These are phyloP conservation scores for Candida germanica DNA, from an alignment of 805 yeast species.

Conservation along the genomic window DNA sequence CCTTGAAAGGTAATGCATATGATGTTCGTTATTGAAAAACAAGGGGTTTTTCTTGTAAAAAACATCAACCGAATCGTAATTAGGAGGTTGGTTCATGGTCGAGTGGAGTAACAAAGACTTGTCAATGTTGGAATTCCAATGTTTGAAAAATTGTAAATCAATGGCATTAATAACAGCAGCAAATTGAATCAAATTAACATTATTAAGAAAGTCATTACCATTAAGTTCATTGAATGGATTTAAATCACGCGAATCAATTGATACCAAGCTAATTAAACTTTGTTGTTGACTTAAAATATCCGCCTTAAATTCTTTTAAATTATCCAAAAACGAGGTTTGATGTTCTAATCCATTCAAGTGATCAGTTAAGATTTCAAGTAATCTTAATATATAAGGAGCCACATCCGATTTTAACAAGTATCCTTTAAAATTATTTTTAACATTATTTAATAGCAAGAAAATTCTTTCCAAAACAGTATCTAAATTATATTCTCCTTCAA, in stretches of 20 bases:
- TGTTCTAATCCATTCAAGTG: constrained; percentile 5
- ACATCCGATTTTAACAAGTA: constrained; percentile 63
- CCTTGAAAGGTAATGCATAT: constrained; percentile 77
- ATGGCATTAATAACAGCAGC: constrained; percentile 65
- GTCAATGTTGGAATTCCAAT: constrained; percentile 81
- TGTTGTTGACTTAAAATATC: constrained; percentile 51
- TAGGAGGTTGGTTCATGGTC: constrained; percentile 27
- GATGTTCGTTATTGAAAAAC: constrained; percentile 61
- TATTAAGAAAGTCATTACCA: constrained; percentile 52
- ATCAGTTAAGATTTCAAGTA: constrained; percentile 42
- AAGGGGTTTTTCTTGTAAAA: constrained; percentile 67
- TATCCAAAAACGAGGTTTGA: constrained; percentile 8
- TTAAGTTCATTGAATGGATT: constrained; percentile 27
- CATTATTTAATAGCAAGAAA: constrained; percentile 50
- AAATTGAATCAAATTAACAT: constrained; percentile 48
- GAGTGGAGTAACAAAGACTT: constrained; percentile 67
- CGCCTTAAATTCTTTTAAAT: constrained; percentile 51
- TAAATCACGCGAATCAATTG: constrained; percentile 10
- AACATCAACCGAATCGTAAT: constrained; percentile 17
- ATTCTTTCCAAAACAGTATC: constrained; percentile 47
- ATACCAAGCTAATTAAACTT: constrained; percentile 26
- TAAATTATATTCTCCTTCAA: constrained; percentile 17
- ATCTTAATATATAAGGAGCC: constrained; percentile 53
- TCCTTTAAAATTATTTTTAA: constrained; percentile 62
- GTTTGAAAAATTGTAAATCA: constrained; percentile 58